Evolutionary conservation across 2,329 filamentous ascomycete species (phyloP).

Genomic region (Alternaria sp.): DNA sequence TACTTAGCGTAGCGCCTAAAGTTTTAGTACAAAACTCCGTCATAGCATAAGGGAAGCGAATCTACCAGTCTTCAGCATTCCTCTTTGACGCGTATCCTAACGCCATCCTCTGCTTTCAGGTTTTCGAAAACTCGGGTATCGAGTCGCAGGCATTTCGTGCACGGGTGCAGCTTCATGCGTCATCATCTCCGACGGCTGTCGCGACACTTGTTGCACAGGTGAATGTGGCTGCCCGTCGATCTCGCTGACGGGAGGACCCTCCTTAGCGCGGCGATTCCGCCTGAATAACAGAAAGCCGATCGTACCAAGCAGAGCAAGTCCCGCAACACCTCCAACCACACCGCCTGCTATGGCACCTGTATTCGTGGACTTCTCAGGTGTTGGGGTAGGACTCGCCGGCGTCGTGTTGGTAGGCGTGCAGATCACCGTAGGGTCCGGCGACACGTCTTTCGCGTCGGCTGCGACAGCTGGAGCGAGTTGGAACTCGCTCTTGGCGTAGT

Average conservation of each 20-base stretch:
- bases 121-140: conserved; percentile 1
- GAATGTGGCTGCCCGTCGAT: not conserved
- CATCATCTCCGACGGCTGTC: conserved; percentile 1
- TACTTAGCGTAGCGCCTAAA: not conserved
- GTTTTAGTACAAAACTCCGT: not conserved
- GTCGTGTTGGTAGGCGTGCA: conserved; percentile 3
- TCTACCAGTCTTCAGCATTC: not conserved
- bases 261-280: not conserved
- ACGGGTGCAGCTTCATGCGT: not conserved
- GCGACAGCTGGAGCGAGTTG: conserved; percentile 15
- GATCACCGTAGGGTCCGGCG: conserved; percentile 6
- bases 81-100: not conserved
- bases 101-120: not conserved
- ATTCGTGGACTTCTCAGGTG: not conserved
- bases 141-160: conserved; percentile 2
- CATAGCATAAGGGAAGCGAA: not conserved
- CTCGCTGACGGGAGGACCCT: not conserved
- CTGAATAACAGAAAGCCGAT: not conserved
- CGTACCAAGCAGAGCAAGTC: conserved; percentile 1
- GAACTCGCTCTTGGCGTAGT: conserved; percentile 18
- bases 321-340: conserved; percentile 7
- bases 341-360: conserved; percentile 12
- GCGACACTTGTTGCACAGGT: not conserved
- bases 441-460: not conserved
- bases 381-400: not conserved